These are phyloP conservation scores for Paecilomyces formosus DNA, from an alignment of 2,329 filamentous ascomycete genomes.

Conservation along the genomic window DNA sequence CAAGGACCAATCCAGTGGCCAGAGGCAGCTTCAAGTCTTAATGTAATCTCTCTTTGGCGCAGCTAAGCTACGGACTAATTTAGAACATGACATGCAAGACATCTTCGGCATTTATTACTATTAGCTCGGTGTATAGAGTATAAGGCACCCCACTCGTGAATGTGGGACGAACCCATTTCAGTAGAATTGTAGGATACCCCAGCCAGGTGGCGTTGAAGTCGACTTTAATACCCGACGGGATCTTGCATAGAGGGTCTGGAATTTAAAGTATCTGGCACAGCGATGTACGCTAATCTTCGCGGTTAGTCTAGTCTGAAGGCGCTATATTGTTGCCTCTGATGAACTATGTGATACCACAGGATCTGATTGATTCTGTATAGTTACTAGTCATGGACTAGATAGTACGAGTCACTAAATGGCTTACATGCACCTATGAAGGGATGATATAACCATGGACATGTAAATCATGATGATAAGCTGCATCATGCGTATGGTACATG, in stretches of 20 bases:
- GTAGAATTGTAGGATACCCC: neutral
- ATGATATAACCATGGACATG: no score
- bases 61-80: neutral
- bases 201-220: neutral
- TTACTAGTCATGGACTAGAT: neutral
- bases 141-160: neutral
- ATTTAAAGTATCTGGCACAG: neutral
- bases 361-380: neutral
- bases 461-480: no score
- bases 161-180: neutral
- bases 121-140: neutral
- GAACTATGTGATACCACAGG: neutral
- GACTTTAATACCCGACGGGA: neutral
- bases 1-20: neutral
- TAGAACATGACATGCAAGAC: neutral
- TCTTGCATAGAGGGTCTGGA: neutral
- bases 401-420: no score
- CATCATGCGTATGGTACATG: no score
- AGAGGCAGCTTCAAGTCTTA: neutral
- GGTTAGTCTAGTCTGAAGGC: no score
- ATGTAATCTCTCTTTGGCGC: neutral
- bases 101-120: neutral
- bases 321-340: neutral
- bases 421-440: no score
- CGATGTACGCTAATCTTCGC: no score